These are phyloP conservation scores for Fraxinus excelsior DNA, from an alignment of 257 asterid species.

Conservation along the genomic window DNA sequence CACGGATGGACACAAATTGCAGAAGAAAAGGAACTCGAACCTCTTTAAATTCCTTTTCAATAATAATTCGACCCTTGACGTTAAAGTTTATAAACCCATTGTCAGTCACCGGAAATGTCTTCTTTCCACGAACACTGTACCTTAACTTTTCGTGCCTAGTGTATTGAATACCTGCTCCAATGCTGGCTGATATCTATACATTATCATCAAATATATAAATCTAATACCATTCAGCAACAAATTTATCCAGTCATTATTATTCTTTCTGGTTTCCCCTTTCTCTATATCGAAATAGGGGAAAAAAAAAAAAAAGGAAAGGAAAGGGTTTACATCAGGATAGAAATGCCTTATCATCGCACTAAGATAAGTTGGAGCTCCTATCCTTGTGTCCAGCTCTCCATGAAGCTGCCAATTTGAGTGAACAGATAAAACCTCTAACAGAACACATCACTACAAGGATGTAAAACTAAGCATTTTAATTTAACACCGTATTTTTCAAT, in stretches of 20 bases:
- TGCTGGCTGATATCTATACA: constrained; percentile 53
- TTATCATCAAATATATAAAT: constrained; percentile 25
- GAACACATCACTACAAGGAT: too few species aligned
- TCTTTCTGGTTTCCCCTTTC: not conserved
- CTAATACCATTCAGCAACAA: not conserved
- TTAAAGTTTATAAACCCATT: constrained; percentile 55
- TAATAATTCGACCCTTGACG: constrained; percentile 63
- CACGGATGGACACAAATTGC: not conserved
- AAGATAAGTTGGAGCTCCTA: constrained; percentile 64
- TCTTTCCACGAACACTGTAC: constrained; percentile 63
- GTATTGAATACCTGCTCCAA: constrained; percentile 68
- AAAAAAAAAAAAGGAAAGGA: not conserved
- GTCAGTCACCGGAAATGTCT: constrained; percentile 60
- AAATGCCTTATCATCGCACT: constrained; percentile 69
- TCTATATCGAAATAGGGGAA: not conserved
- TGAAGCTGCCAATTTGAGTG: constrained; percentile 47
- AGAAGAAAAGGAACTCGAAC: constrained; percentile 30
- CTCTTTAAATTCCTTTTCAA: constrained; percentile 63
- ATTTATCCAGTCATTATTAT: constrained; percentile 3
- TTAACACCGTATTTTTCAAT: not conserved
- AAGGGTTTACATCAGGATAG: constrained; percentile 55
- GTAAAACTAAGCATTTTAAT: not conserved
- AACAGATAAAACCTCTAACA: not conserved
- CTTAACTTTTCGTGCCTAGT: constrained; percentile 53
- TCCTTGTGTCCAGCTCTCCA: constrained; percentile 86